Evolutionary conservation across 495 filamentous ascomycete species (phyloP).

Genomic region (Aspergillus ostianus): DNA sequence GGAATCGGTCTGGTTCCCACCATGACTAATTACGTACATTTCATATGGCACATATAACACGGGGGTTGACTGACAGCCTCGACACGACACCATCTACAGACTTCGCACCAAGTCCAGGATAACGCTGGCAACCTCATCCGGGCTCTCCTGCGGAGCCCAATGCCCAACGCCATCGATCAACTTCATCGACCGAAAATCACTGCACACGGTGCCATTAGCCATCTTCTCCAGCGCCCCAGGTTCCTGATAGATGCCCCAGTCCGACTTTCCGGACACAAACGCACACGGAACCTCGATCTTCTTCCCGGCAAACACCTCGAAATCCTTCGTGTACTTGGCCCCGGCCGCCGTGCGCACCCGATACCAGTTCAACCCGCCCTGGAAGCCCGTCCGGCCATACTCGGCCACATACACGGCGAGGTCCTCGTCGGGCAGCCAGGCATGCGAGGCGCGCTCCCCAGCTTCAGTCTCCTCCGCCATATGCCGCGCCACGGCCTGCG

Average conservation of each 20-base stretch:
- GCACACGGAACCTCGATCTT: slow-evolving; percentile 60
- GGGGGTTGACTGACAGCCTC: neutral
- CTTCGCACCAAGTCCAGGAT: slow-evolving; percentile 42
- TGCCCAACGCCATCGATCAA: slow-evolving; percentile 61
- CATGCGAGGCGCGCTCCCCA: slow-evolving; percentile 21
- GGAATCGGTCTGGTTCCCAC: neutral
- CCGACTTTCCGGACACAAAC: slow-evolving; percentile 58
- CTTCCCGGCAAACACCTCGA: slow-evolving; percentile 59
- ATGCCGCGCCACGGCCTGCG: slow-evolving; percentile 46
- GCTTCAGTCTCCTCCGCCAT: slow-evolving; percentile 51
- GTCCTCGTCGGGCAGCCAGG: slow-evolving; percentile 57
- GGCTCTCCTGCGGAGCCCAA: slow-evolving; percentile 67
- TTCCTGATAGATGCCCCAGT: slow-evolving; percentile 69
- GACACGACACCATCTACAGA: slow-evolving; percentile 6
- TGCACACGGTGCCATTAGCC: slow-evolving; percentile 39
- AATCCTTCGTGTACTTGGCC: slow-evolving; percentile 42
- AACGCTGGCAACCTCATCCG: slow-evolving; percentile 50
- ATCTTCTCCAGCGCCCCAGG: slow-evolving; percentile 62
- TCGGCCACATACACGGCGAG: slow-evolving; percentile 59
- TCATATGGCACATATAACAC: neutral
- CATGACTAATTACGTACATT: neutral
- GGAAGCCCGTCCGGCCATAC: slow-evolving; percentile 65
- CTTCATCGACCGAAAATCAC: slow-evolving; percentile 49
- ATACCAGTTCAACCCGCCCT: slow-evolving; percentile 72
- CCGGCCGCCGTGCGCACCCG: slow-evolving; percentile 53